Conservation (phyloP, 139 green algal genomes). For the Axilococcus clingmanii region DNA sequence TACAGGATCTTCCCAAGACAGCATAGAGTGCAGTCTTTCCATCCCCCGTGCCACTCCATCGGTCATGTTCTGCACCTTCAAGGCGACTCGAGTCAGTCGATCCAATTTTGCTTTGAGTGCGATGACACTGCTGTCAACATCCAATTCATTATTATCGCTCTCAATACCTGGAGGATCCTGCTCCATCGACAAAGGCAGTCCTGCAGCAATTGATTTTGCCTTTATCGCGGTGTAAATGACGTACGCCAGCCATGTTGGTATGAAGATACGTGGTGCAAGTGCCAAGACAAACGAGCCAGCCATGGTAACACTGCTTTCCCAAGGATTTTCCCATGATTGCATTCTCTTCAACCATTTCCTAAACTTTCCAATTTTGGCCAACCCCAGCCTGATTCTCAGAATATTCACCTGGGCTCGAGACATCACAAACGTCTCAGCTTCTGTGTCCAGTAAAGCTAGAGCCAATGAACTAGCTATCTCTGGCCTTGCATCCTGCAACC, state of each 20-base stretch:
- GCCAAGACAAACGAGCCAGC: slow-evolving; percentile 1
- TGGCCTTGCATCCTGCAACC: slow-evolving; percentile 23
- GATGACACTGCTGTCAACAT: no score
- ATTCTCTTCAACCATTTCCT: neutral
- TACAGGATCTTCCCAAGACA: slow-evolving; percentile 14
- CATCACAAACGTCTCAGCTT: slow-evolving; percentile 23
- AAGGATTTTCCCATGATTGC: slow-evolving; percentile 15
- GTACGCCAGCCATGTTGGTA: slow-evolving; percentile 15
- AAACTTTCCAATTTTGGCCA: slow-evolving; percentile 2
- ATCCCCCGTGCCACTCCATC: slow-evolving; percentile 10
- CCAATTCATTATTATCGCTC: slow-evolving; percentile 12
- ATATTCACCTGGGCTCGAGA: slow-evolving; percentile 11
- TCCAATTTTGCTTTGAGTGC: slow-evolving; percentile 2
- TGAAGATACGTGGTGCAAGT: neutral
- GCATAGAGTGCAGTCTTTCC: slow-evolving; percentile 16
- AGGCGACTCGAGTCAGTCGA: slow-evolving; percentile 8
- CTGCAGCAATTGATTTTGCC: neutral
- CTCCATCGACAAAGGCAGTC: slow-evolving; percentile 9
- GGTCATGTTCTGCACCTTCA: slow-evolving; percentile 15
- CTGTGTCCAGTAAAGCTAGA: slow-evolving; percentile 13
- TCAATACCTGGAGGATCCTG: slow-evolving; percentile 15
- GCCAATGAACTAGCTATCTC: slow-evolving; percentile 9
- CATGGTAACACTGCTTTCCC: slow-evolving; percentile 1
- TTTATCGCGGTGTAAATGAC: neutral
- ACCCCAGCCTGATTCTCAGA: slow-evolving; percentile 10